These are phyloP conservation scores for Stagonosporopsis chrysanthemi DNA, from an alignment of 2,329 filamentous ascomycete genomes.

Conservation along the genomic window DNA sequence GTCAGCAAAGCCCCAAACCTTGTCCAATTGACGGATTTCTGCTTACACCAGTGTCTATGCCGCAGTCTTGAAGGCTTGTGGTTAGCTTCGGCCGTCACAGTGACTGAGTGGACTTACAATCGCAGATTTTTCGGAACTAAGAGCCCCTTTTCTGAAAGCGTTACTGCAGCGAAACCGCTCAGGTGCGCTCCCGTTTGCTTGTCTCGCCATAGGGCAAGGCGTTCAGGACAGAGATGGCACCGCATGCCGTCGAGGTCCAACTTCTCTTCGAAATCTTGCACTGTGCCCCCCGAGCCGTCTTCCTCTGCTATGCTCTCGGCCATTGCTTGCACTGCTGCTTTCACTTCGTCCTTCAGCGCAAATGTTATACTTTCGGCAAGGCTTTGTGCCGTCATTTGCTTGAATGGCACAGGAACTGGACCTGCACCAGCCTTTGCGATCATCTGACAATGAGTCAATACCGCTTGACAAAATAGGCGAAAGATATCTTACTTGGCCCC, in stretches of 20 bases:
- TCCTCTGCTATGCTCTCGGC: constrained; percentile 27
- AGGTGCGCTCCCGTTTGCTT: constrained; percentile 29
- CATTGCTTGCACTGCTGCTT: constrained; percentile 27
- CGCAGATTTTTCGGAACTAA: constrained; percentile 23
- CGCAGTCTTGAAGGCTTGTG: constrained; percentile 14
- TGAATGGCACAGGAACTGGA: constrained; percentile 57
- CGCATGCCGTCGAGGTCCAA: constrained; percentile 26
- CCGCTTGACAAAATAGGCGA: neutral
- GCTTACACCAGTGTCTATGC: constrained; percentile 32
- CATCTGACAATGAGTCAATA: constrained; percentile 46
- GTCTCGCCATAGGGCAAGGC: constrained; percentile 29
- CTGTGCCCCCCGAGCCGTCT: constrained; percentile 23
- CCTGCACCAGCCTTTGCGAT: constrained; percentile 59
- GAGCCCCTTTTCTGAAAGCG: constrained; percentile 12
- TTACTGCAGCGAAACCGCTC: constrained; percentile 25
- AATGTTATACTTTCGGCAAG: constrained; percentile 57
- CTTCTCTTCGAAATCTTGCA: constrained; percentile 22
- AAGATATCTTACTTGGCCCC: constrained; percentile 48
- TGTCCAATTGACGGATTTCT: neutral
- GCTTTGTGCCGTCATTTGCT: constrained; percentile 54
- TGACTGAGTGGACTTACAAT: constrained; percentile 15
- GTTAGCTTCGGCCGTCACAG: neutral
- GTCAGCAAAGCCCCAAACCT: constrained; percentile 10
- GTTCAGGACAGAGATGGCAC: constrained; percentile 30
- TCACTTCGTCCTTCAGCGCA: constrained; percentile 52